These are phyloP conservation scores for Globisporangium viniferum DNA, from an alignment of 352 stramenopile genomes.

Conservation along the genomic window DNA sequence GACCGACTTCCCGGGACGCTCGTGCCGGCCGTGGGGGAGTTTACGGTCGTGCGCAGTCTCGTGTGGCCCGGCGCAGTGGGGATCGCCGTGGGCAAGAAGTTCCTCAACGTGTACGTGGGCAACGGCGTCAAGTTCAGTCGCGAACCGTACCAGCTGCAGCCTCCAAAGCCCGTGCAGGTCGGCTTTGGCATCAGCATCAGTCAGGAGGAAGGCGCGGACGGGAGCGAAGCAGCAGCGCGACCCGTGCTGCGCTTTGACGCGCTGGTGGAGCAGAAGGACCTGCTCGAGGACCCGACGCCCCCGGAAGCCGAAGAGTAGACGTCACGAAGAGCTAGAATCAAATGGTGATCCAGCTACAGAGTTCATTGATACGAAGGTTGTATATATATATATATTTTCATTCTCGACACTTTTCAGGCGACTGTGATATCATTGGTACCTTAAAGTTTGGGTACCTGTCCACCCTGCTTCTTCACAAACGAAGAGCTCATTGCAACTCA, in stretches of 20 bases:
- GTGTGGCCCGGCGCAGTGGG: conserved; percentile 86
- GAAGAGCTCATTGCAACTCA: conserved; percentile 38
- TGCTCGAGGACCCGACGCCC: conserved; percentile 78
- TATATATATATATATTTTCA: too few relatives aligned
- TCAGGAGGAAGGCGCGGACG: conserved; percentile 26
- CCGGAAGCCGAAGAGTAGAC: conserved; percentile 44
- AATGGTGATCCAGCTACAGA: too few relatives aligned
- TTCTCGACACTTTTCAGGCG: background rate
- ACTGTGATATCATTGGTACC: background rate
- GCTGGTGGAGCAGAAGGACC: conserved; percentile 63
- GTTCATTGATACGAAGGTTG: too few relatives aligned
- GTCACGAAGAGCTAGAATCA: too few relatives aligned
- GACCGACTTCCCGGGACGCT: conserved; percentile 66
- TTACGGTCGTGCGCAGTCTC: conserved; percentile 70
- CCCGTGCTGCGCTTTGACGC: conserved; percentile 49
- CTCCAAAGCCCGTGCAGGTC: conserved; percentile 44
- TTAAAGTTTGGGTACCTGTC: background rate
- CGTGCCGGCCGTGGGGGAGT: conserved; percentile 53
- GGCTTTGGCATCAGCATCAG: conserved; percentile 43
- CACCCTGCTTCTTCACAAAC: background rate
- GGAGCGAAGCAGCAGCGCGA: conserved; percentile 18
- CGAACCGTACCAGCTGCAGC: conserved; percentile 55
- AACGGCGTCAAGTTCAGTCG: conserved; percentile 74
- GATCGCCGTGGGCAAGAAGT: conserved; percentile 83
- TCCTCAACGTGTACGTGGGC: conserved; percentile 89